Conservation (phyloP, 2,329 filamentous ascomycete species). For the Fusarium xylarioides region DNA sequence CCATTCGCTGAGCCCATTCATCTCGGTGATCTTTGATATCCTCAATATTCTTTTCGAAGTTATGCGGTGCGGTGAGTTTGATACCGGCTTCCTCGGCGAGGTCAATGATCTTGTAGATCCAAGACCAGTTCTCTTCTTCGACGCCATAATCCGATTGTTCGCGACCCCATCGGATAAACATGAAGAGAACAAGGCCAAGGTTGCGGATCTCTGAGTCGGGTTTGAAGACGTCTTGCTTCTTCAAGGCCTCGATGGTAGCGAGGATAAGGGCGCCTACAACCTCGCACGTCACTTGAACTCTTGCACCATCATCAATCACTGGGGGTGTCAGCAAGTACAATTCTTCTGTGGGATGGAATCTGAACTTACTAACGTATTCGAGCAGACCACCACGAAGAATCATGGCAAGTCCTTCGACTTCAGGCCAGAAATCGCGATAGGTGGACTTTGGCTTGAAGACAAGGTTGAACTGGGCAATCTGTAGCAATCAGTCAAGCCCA, state of each 20-base stretch:
- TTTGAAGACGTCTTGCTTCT: conserved; percentile 18
- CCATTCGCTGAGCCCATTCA: not conserved
- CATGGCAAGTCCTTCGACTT: conserved; percentile 35
- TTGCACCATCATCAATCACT: conserved; percentile 15
- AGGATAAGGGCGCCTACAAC: conserved; percentile 27
- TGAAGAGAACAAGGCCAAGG: conserved; percentile 17
- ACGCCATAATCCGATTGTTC: not conserved
- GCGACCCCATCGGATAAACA: conserved; percentile 11
- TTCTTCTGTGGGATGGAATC: rapidly evolving
- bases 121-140: not conserved
- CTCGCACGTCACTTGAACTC: conserved; percentile 1
- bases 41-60: not conserved
- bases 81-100: conserved; percentile 21
- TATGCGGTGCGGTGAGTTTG: not conserved
- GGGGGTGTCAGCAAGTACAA: not conserved
- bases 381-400: not conserved
- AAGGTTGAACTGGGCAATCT: conserved; percentile 49
- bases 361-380: conserved; percentile 14
- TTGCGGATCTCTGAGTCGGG: conserved; percentile 30
- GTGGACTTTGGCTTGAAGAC: conserved; percentile 9
- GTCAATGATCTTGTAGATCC: conserved; percentile 7
- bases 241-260: conserved; percentile 18
- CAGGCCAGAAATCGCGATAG: conserved; percentile 37
- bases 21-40: too few species aligned
- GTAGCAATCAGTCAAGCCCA: not conserved